phyloP scores from a whole-genome alignment of 345 rosid genomes.

The Excoecaria cochinchinensis region DNA sequence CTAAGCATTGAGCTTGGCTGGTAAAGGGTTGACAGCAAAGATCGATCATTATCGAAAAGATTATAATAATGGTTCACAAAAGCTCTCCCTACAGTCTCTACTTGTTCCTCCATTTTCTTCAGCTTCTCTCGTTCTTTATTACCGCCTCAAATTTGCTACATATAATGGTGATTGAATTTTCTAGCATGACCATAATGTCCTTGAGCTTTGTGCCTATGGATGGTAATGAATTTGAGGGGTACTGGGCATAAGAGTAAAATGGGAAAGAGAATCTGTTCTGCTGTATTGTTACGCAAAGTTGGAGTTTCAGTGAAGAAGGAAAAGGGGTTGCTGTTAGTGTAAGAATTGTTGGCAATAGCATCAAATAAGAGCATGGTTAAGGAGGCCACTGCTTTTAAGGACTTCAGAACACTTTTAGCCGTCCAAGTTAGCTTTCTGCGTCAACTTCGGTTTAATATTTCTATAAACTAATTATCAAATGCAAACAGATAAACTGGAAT shows the following conservation, averaged over 20 bases:
- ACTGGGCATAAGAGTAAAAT: constrained; percentile 1
- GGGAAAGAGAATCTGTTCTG: constrained; percentile 37
- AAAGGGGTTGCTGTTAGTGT: background rate
- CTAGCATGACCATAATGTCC: constrained; percentile 27
- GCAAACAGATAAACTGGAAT: background rate
- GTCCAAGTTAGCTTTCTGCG: constrained; percentile 25
- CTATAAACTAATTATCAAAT: background rate
- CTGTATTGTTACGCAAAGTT: constrained; percentile 50
- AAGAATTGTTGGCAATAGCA: constrained; percentile 6
- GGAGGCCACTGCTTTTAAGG: background rate
- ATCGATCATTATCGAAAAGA: constrained; percentile 64
- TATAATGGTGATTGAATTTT: constrained; percentile 6
- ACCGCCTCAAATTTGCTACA: constrained; percentile 2
- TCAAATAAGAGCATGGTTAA: background rate
- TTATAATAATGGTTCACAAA: constrained; percentile 75
- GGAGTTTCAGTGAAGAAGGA: constrained; percentile 5
- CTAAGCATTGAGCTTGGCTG: constrained; percentile 69
- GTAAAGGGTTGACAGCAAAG: constrained; percentile 54
- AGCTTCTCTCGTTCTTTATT: constrained; percentile 1
- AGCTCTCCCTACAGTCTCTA: constrained; percentile 64
- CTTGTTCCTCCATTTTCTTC: constrained; percentile 51
- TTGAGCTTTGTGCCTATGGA: background rate
- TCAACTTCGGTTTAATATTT: background rate
- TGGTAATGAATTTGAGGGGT: background rate
- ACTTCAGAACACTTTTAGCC: constrained; percentile 21